Conservation (phyloP, 306 rosid species). For the Prunus salicina region DNA sequence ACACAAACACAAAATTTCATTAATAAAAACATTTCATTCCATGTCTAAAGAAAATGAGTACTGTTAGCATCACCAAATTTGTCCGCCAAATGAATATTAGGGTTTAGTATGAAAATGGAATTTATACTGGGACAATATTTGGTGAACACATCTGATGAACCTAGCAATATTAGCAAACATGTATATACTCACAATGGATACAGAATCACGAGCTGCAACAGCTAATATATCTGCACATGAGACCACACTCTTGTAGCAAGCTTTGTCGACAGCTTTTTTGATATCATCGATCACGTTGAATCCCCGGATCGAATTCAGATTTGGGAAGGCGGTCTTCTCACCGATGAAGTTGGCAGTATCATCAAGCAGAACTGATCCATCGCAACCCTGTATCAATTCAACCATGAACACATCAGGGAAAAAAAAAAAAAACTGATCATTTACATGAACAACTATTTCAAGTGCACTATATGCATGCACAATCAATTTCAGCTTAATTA, state of each 20-base stretch:
- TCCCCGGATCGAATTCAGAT: slow-evolving; percentile 28
- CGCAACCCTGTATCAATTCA: slow-evolving; percentile 29
- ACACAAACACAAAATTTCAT: neutral
- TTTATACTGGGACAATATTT: neutral
- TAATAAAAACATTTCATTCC: neutral
- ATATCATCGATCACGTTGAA: slow-evolving; percentile 27
- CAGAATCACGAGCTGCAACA: slow-evolving; percentile 35
- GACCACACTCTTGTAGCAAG: slow-evolving; percentile 19
- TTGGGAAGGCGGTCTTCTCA: slow-evolving; percentile 35
- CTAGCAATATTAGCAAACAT: neutral
- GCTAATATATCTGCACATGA: slow-evolving; percentile 39
- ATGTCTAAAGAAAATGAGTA: neutral
- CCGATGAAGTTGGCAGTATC: slow-evolving; percentile 26
- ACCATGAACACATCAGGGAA: neutral
- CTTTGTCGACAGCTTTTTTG: slow-evolving; percentile 18
- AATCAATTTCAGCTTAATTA: neutral
- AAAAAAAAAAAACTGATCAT: neutral
- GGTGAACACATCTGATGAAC: too few relatives aligned
- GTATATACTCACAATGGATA: slow-evolving; percentile 9
- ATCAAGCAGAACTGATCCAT: slow-evolving; percentile 34
- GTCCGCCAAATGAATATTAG: neutral
- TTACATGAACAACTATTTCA: neutral
- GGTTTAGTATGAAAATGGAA: too few relatives aligned
- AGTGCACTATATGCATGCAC: neutral
- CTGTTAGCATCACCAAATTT: neutral